These are phyloP conservation scores for Hypoxylon trugodes DNA, from an alignment of 495 filamentous ascomycete species.

Conservation along the genomic window DNA sequence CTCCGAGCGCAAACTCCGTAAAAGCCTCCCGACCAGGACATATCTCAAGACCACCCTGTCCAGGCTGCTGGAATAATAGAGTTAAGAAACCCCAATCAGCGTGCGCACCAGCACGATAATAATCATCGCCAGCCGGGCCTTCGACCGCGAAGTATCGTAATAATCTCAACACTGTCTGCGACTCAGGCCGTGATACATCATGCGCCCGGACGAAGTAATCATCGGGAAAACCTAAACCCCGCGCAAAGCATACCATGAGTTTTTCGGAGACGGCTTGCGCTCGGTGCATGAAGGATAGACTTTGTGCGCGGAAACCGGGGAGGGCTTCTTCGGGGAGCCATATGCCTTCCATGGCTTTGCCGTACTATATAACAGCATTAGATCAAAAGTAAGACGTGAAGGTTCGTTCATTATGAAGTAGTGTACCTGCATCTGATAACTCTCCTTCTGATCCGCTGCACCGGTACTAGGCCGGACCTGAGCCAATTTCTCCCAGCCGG, in stretches of 20 bases:
- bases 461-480: conserved; percentile 71
- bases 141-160: conserved; percentile 62
- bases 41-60: conserved; percentile 70
- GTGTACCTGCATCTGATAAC: conserved; percentile 70
- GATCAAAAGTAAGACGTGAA: too few relatives aligned
- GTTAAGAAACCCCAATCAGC: conserved; percentile 71
- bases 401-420: too few relatives aligned
- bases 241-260: conserved; percentile 68
- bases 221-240: conserved; percentile 62
- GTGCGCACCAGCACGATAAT: conserved; percentile 71
- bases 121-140: conserved; percentile 52
- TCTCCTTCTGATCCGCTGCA: conserved; percentile 67
- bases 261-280: conserved; percentile 62
- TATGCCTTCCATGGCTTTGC: conserved; percentile 53
- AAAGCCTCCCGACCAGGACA: conserved; percentile 71
- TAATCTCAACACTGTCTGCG: conserved; percentile 65
- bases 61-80: conserved; percentile 70
- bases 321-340: conserved; percentile 63
- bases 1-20: conserved; percentile 66
- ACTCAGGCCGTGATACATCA: conserved; percentile 55
- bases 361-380: too few relatives aligned
- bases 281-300: conserved; percentile 62
- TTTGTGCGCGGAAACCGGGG: conserved; percentile 57
- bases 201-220: conserved; percentile 67
- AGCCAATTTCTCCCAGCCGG: conserved; percentile 70